A percentile compares a stretch with the other conserved stretches of the same genome.
Conservation (phyloP, 257 asterid genomes). For the Catharanthus roseus region DNA sequence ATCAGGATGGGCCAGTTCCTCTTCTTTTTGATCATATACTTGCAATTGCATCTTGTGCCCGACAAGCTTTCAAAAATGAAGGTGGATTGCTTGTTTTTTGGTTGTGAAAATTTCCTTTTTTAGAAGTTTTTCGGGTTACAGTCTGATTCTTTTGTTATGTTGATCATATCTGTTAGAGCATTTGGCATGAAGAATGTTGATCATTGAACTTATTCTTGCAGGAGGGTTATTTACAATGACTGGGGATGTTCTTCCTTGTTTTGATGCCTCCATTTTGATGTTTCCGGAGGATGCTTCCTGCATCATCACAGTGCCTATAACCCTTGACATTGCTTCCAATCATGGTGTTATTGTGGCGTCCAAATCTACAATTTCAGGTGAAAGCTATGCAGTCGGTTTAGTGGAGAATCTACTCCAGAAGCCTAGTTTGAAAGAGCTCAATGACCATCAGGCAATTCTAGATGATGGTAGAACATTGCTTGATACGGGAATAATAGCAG, state of each 20-base stretch:
- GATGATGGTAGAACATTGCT: constrained; percentile 91
- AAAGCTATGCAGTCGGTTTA: constrained; percentile 34
- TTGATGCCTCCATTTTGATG: constrained; percentile 83
- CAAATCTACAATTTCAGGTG: constrained; percentile 33
- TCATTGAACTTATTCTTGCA: constrained; percentile 26
- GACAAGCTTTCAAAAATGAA: constrained; percentile 78
- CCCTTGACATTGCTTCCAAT: constrained; percentile 89
- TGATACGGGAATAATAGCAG: constrained; percentile 96
- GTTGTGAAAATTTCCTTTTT: constrained; percentile 25
- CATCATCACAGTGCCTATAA: constrained; percentile 83
- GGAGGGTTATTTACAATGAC: constrained; percentile 96
- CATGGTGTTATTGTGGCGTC: constrained; percentile 97
- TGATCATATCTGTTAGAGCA: constrained; percentile 9
- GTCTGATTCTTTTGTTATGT: constrained; percentile 11
- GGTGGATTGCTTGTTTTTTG: constrained; percentile 45
- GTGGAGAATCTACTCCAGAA: constrained; percentile 93
- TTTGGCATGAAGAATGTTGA: background rate
- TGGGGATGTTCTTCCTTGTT: constrained; percentile 99
- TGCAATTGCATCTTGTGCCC: constrained; percentile 87
- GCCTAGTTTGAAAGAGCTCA: constrained; percentile 71
- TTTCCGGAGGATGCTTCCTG: constrained; percentile 84
- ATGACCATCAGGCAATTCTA: constrained; percentile 63
- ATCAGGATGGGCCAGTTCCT: constrained; percentile 91
- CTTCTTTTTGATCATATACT: constrained; percentile 94
- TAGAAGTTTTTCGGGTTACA: constrained; percentile 8